Evolutionary conservation across 768 basidiomycete genomes (phyloP), one percentile per base, ranked within the genome.

Genomic region (Agrocybe praecox): DNA sequence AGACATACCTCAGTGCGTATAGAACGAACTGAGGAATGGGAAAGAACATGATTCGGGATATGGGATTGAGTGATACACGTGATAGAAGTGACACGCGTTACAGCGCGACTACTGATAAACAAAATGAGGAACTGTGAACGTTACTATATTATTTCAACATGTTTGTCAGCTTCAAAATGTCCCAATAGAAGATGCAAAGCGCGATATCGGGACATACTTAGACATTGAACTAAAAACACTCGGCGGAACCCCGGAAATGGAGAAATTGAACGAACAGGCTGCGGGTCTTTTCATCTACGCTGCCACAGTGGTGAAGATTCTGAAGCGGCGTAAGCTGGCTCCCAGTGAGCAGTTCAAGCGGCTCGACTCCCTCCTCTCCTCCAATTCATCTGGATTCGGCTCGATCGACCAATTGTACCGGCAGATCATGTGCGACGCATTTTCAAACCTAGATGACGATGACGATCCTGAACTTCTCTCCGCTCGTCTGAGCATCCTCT

Each of bases 201-300:
- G 12, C 2, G 58, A 59, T 24, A 55, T 59, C 29, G 22, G 19
- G 33, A 46, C 19, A 15, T 59, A 55, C 23, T 11, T 59, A 40
- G 33, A 46, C 11, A 40, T 18, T 10, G 50, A 49, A 18, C 40
- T 59, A 14, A 53, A 49, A 3, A 21, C 21, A 19, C 19, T 59
- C 36, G 46, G 1, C 6, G 52, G 45, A n/a, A 46, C 19, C 6
- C 51, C 21, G 18, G 53, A 53, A 47, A n/a, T 62, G 15, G 26
- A 42, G 19, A 47, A 59, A 21, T 57, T 68, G 32, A 57, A 34
- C 11, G 47, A 51, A 19, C 52, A 48, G 23, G 61, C 60, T 19
- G 56, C 26, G 48, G 67, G 66, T 21, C 55, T 68, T 8, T 70
- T 70, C 58, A 67, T 70, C 48, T 67, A 61, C 40, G 67, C 69